Conservation (phyloP, 192 early-diverging fungal genomes). For the Linnemannia exigua region DNA sequence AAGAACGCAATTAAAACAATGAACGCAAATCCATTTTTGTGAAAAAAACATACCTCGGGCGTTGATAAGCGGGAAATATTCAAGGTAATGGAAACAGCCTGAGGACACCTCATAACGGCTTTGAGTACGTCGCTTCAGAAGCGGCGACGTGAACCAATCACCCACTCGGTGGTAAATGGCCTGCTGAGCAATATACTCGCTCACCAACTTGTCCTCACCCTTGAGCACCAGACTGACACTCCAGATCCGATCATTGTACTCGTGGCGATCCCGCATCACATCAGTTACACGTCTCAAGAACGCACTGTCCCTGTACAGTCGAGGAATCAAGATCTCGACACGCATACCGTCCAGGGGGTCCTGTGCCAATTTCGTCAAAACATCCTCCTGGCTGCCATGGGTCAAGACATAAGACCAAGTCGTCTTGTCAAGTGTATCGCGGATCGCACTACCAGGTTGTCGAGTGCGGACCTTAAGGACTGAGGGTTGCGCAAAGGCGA, state of each 20-base stretch:
- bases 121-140: conserved; percentile 23
- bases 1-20: not conserved
- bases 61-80: conserved; percentile 63
- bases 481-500: conserved; percentile 32
- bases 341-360: conserved; percentile 29
- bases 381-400: conserved; percentile 25
- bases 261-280: conserved; percentile 39
- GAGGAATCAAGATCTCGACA: conserved; percentile 39
- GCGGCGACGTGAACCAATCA: conserved; percentile 45
- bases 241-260: conserved; percentile 54
- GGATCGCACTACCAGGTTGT: not conserved
- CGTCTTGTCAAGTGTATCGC: conserved; percentile 6
- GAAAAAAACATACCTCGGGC: conserved; percentile 58
- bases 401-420: conserved; percentile 32
- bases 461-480: conserved; percentile 31
- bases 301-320: conserved; percentile 20
- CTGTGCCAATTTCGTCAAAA: conserved; percentile 20
- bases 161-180: conserved; percentile 10
- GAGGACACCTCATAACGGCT: not conserved
- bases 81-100: conserved; percentile 26
- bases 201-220: conserved; percentile 34
- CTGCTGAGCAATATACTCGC: conserved; percentile 47
- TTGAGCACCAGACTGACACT: conserved; percentile 54
- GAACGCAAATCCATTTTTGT: not conserved
- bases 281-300: conserved; percentile 37